Percentiles rank a stretch among this genome's conserved stretches.
phyloP scores from a whole-genome alignment of 1,284 basidiomycete genomes.

The Trichosporon inkin region DNA sequence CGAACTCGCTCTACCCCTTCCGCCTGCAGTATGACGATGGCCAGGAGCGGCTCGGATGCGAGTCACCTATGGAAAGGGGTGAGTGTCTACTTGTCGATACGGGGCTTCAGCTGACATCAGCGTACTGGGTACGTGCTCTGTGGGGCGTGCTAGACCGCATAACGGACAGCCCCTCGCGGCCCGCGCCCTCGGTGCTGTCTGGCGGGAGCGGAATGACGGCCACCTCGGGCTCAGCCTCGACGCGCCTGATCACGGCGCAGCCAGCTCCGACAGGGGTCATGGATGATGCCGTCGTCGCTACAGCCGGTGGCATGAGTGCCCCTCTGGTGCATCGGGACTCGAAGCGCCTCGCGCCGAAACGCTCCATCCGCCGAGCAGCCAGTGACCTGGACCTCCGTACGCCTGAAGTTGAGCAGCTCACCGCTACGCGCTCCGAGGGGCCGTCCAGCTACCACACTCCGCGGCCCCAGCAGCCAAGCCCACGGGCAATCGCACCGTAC shows the following conservation, averaged over 20 bases:
- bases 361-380: constrained; percentile 43
- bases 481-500: neutral
- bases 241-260: constrained; percentile 25
- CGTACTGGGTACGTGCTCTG: constrained; percentile 79
- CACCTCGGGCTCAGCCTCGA: constrained; percentile 38
- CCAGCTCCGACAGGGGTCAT: constrained; percentile 14
- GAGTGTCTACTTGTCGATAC: constrained; percentile 2
- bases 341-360: constrained; percentile 35
- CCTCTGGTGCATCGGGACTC: constrained; percentile 40
- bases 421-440: constrained; percentile 8
- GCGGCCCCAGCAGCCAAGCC: neutral
- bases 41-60: constrained; percentile 74
- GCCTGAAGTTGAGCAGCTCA: neutral
- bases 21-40: constrained; percentile 81
- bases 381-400: constrained; percentile 42
- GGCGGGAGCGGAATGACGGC: constrained; percentile 15
- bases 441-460: neutral
- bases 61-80: constrained; percentile 69
- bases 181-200: constrained; percentile 25
- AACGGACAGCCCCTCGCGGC: constrained; percentile 13
- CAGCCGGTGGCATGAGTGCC: constrained; percentile 38
- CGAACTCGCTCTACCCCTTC: constrained; percentile 76
- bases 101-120: constrained; percentile 35
- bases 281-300: constrained; percentile 45
- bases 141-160: constrained; percentile 59